Evolutionary conservation across 2,329 filamentous ascomycete genomes (phyloP).

Genomic region (Penicillium sp.): DNA sequence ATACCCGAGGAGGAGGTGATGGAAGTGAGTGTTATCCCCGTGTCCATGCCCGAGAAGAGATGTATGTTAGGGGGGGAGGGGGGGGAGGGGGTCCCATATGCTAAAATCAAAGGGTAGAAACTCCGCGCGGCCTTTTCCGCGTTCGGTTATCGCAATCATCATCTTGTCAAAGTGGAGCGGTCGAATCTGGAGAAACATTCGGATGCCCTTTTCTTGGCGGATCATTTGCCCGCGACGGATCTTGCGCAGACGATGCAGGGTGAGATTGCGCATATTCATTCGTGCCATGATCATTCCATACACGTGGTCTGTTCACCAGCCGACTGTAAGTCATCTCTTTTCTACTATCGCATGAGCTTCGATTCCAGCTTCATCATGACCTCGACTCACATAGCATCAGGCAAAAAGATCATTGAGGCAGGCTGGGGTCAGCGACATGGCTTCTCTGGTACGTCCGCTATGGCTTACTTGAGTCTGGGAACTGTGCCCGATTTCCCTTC

Average conservation of each 20-base stretch:
- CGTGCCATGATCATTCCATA: constrained; percentile 66
- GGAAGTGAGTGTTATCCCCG: constrained; percentile 19
- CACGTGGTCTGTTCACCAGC: constrained; percentile 76
- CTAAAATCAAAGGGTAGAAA: constrained; percentile 20
- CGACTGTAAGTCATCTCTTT: constrained; percentile 54
- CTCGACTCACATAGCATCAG: constrained; percentile 12
- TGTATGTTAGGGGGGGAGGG: too few relatives aligned
- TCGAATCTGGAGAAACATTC: constrained; percentile 27
- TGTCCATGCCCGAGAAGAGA: too few relatives aligned
- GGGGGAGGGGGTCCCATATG: too few relatives aligned
- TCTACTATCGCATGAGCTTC: too few relatives aligned
- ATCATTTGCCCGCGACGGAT: constrained; percentile 17
- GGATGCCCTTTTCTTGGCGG: constrained; percentile 27
- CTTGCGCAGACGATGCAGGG: constrained; percentile 48
- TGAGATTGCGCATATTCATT: constrained; percentile 78
- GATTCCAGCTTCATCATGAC: too few relatives aligned
- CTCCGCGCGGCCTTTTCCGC: constrained; percentile 20
- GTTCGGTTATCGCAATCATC: constrained; percentile 25
- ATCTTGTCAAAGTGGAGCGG: constrained; percentile 26
- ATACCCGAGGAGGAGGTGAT: constrained; percentile 21
- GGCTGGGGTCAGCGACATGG: constrained; percentile 74
- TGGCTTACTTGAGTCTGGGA: constrained; percentile 54
- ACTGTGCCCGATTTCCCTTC: constrained; percentile 16
- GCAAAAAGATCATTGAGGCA: constrained; percentile 63
- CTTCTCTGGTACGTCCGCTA: constrained; percentile 55